These are phyloP conservation scores for Lupinus albus DNA, from an alignment of 306 rosid genomes.

Conservation along the genomic window DNA sequence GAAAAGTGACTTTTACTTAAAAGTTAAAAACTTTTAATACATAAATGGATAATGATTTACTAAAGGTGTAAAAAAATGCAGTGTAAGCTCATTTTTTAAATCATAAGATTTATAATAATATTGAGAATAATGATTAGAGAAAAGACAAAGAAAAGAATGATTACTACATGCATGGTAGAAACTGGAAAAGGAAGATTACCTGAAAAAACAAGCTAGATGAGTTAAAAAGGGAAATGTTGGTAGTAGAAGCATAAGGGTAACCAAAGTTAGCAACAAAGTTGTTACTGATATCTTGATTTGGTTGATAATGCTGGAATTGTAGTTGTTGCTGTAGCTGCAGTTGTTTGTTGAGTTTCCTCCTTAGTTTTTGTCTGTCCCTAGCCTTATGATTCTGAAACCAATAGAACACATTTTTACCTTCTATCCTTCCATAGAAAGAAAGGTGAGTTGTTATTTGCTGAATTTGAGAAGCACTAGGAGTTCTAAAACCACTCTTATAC, in stretches of 20 bases:
- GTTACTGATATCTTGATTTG: conserved; percentile 43
- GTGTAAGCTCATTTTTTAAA: neutral
- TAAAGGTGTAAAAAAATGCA: no score
- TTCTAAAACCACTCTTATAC: conserved; percentile 74
- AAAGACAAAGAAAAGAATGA: neutral
- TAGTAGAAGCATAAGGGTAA: conserved; percentile 36
- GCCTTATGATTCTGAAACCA: conserved; percentile 99
- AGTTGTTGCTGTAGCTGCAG: conserved; percentile 65
- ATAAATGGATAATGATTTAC: no score
- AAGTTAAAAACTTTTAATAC: no score
- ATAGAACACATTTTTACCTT: conserved; percentile 91
- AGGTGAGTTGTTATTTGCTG: conserved; percentile 86
- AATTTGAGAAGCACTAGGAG: conserved; percentile 86
- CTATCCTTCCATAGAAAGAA: conserved; percentile 84
- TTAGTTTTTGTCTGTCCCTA: conserved; percentile 81
- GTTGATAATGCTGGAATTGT: conserved; percentile 38
- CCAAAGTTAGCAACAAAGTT: conserved; percentile 48
- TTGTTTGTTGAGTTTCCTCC: conserved; percentile 79
- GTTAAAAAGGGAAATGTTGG: conserved; percentile 47
- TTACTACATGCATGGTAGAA: conserved; percentile 34
- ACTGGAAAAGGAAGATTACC: conserved; percentile 45
- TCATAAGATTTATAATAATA: neutral
- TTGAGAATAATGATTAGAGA: neutral
- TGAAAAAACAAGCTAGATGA: conserved; percentile 49
- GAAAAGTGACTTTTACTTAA: no score